Base-by-base conservation (phyloP, 352 stramenopile genomes). In the Phytophthora sojae region DNA sequence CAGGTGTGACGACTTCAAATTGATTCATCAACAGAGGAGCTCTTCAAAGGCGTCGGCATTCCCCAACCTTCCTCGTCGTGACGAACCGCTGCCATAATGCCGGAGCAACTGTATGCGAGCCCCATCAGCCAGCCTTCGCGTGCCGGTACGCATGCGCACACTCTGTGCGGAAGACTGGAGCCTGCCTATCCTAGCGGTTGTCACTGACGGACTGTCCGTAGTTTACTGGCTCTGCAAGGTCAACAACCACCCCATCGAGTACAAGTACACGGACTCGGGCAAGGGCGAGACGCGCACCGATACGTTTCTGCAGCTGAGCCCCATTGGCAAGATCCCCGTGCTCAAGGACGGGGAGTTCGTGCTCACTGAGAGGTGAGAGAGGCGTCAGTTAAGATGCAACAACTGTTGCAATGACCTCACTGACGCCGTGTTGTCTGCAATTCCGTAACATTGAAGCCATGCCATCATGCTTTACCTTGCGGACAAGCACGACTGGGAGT, bases 401-500 rank as follows among this genome's bases (percentile, higher is more conserved):
- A 44, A 44, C 4, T n/a, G 35, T 44, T 49, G 3, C 42, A 8
- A 8, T 49, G 42, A 8, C 12, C 17, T 49, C 11, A 55, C 45
- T 56, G 29, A 25, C 21, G 8, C 69, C 21, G 9, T 67, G 14
- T 17, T 55, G 11, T 39, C 7, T 11, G 8, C 1, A 2, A 26
- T 26, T 0, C 25, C 2, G 25, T 26, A 26, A 2, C 25, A 26
- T 26, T 2, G 3, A n/a, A 92, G 84, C 67, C 85, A 92, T 58
- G 85, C 85, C 9, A 92, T 92, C 64, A 92, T 92, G 82, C 69
- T 90, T 8, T 92, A 92, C 64, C 74, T 92, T 11, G 73, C 79
- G 15, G 81, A 90, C 57, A 92, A 92, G 68, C 78, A 92, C 51
- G 82, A 81, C 1, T 92, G 85, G 85, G 69, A 81, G 17, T 54